Percentiles rank a stretch among this genome's conserved stretches.
phyloP scores from a whole-genome alignment of 2,329 filamentous ascomycete species.

The Davidsoniella virescens region DNA sequence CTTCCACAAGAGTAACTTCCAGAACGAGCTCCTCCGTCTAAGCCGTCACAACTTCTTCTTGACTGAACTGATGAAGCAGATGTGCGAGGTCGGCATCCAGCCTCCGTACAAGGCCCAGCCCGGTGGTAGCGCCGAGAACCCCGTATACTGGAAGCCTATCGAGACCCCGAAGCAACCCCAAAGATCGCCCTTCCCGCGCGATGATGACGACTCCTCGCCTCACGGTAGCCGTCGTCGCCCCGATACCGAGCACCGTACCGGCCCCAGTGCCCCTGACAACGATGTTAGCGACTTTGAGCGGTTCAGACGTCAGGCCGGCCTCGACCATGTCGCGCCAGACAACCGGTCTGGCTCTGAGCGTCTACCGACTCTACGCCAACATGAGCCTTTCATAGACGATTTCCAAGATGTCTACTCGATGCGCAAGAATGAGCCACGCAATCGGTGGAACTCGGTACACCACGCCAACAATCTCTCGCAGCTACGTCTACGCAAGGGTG shows the following conservation, averaged over 20 bases:
- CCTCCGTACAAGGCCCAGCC: constrained; percentile 47
- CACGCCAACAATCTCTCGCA: constrained; percentile 3
- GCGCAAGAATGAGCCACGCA: constrained; percentile 5
- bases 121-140: constrained; percentile 52
- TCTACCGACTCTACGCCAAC: constrained; percentile 10
- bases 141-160: constrained; percentile 36
- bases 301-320: neutral
- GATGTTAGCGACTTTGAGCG: neutral
- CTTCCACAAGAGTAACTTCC: constrained; percentile 95
- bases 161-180: neutral
- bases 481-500: constrained; percentile 7
- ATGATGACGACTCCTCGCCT: constrained; percentile 6
- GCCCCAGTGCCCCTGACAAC: neutral
- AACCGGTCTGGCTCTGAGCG: constrained; percentile 9
- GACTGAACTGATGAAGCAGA: constrained; percentile 73
- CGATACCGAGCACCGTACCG: neutral
- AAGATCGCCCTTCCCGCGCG: neutral
- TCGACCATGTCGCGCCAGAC: neutral
- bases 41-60: constrained; percentile 90
- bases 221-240: constrained; percentile 5
- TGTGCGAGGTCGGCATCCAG: constrained; percentile 72
- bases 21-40: constrained; percentile 82
- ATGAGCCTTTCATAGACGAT: constrained; percentile 19
- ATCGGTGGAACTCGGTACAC: constrained; percentile 9
- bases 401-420: constrained; percentile 27